Evolutionary conservation across 805 yeast species (phyloP).

Genomic region (Barnettozyma botsteinii): DNA sequence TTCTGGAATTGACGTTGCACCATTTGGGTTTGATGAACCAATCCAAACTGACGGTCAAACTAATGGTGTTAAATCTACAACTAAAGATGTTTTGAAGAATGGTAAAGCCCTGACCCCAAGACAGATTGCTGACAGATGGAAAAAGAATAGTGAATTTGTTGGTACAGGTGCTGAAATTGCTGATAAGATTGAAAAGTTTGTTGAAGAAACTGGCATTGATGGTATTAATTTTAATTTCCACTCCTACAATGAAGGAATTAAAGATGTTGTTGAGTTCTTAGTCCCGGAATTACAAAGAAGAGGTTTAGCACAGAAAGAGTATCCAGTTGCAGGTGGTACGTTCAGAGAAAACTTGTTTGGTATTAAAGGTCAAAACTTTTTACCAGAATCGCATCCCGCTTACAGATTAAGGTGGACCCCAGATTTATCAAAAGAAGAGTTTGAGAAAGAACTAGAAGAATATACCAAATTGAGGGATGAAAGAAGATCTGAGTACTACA

Average conservation of each 20-base stretch:
- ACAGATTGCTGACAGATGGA: slow-evolving; percentile 8
- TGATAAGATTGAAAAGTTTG: slow-evolving; percentile 34
- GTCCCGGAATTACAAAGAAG: slow-evolving; percentile 33
- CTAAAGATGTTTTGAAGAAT: background rate
- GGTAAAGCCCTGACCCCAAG: slow-evolving; percentile 5
- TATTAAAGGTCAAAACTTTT: slow-evolving; percentile 15
- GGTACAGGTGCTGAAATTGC: slow-evolving; percentile 36
- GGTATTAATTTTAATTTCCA: slow-evolving; percentile 38
- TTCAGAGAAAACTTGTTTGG: slow-evolving; percentile 14
- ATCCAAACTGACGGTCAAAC: slow-evolving; percentile 26
- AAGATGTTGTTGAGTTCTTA: slow-evolving; percentile 33
- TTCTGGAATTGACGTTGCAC: slow-evolving; percentile 37
- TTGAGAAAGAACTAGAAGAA: slow-evolving; percentile 19
- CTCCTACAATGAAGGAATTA: slow-evolving; percentile 33
- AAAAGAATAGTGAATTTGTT: slow-evolving; percentile 18
- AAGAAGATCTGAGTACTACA: slow-evolving; percentile 1
- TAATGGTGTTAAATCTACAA: slow-evolving; percentile 30
- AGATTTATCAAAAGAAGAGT: slow-evolving; percentile 10
- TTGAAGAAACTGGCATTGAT: slow-evolving; percentile 34
- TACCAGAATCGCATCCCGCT: slow-evolving; percentile 21
- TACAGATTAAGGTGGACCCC: slow-evolving; percentile 5
- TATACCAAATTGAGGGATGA: background rate
- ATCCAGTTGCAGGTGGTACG: slow-evolving; percentile 30
- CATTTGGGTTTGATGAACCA: slow-evolving; percentile 32
- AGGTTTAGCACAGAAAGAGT: slow-evolving; percentile 34